Evolutionary conservation across 306 rosid genomes (phyloP), one percentile per base, ranked within the genome.

Genomic region (Corylus avellana): DNA sequence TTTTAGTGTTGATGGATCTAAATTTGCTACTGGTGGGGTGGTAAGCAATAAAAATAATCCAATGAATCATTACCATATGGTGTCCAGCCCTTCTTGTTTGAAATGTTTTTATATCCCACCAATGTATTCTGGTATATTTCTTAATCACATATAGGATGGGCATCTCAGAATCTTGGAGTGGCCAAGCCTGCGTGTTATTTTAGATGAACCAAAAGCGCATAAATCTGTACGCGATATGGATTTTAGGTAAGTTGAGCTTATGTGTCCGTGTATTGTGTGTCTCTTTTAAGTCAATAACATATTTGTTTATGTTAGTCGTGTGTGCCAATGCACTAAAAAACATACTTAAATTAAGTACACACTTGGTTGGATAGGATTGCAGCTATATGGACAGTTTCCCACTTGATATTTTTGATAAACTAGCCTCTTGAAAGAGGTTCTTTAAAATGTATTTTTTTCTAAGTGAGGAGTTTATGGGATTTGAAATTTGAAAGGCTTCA

Each of bases 1-100:
- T 78, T 92, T 95, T 80, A 91, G 98, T 78, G 92, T 91, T 72
- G 98, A 95, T 78, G 98, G 98, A 76, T 90, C 97, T 85, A 95
- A 88, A 80, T 69, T 95, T 77, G 98, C 98, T 67, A 88, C 92
- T 54, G 98, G 98, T 12, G 97, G 97, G 16, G 80, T 58, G 89
- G 98, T 95, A 85, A 88, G 92, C 76, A 76, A 66, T 58, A 53
- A 61, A 46, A 25, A 16, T 68, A 2, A n/a, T 79, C 66, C 80
- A 49, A 73, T 47, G 22, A 44, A 47, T 78, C 77, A 72, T 25
- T 73, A 54, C 78, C 27, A 16, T 74, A 46, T 77, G 53, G 29
- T 55, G 42, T 59, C 48, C 29, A 16, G 20, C 78, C 72, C 62
- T 68, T 62, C 25, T 12, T 20, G 44, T 66, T 72, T 72, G 12